Base-by-base conservation (phyloP, 2,329 filamentous ascomycete species). In the Penicillium sp. region DNA sequence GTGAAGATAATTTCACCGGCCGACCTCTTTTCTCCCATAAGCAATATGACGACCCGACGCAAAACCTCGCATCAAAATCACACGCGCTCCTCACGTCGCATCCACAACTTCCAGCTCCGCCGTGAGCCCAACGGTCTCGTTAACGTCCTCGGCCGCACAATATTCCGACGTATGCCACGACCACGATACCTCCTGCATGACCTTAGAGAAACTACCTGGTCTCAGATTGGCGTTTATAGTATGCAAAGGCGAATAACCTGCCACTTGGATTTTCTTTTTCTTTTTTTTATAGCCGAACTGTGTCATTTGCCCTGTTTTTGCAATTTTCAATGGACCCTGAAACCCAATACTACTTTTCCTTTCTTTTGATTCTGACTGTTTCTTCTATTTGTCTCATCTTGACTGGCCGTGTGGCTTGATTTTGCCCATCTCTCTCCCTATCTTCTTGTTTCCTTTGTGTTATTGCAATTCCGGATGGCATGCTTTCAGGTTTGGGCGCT, bases 161-260 rank as follows among this genome's bases (percentile, higher is more conserved):
- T 38, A 52, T 55, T 59, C 39, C 59, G 48, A 63, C 63, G 64
- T 64, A 70, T 63, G 67, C 69, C 61, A 69, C 61, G 65, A 70
- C 69, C 65, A 72, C 63, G 69, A 72, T 69, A 69, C 65, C 63
- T 65, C 60, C 62, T 66, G 66, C 67, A 69, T 70, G 62, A 67
- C 60, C 63, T 57, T 69, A 69, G 65, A 68, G 58, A 66, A 58
- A 64, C 61, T 54, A 61, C 36, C 45, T 46, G 57, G 62, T 64
- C 61, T 62, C 61, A 59, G 57, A 61, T 60, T 60, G 67, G 66
- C 67, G 67, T 70, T 69, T 63, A 62, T 57, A 60, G 46, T 64
- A 58, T 61, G 58, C 62, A 61, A 62, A 58, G 59, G 56, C 60
- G 54, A 57, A 60, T 45, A 40, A 46, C 38, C 38, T 52, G 40